These are phyloP conservation scores for Fereydounia khargensis DNA, from an alignment of 1,284 basidiomycete species.

Conservation along the genomic window DNA sequence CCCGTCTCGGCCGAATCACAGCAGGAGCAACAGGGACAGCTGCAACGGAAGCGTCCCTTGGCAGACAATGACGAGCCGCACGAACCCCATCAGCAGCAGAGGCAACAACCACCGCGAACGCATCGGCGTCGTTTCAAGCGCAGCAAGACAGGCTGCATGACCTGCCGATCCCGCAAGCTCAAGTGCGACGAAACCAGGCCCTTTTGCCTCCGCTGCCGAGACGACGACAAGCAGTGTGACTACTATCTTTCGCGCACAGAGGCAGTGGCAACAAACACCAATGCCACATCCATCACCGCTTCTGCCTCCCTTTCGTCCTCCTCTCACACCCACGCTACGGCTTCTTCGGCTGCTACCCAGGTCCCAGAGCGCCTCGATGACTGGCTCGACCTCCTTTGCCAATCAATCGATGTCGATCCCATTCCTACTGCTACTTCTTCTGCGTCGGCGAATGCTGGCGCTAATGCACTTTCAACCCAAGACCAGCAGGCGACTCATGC, in stretches of 20 bases:
- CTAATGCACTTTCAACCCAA: neutral
- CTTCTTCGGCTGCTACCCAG: neutral
- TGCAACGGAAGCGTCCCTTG: too few species aligned
- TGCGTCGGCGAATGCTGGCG: constrained; percentile 1
- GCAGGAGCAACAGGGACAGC: too few species aligned
- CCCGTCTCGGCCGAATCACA: too few species aligned
- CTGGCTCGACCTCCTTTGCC: constrained; percentile 10
- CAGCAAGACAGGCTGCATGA: constrained; percentile 6
- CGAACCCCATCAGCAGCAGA: too few species aligned
- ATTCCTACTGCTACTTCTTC: neutral
- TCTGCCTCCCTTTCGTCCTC: too few species aligned
- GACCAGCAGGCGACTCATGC: neutral
- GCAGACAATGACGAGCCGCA: too few species aligned
- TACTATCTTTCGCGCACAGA: neutral
- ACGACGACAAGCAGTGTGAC: constrained; percentile 2
- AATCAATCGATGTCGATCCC: constrained; percentile 5
- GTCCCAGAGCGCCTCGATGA: constrained; percentile 10
- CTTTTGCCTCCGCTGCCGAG: constrained; percentile 4
- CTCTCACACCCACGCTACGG: too few species aligned
- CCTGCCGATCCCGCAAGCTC: constrained; percentile 8
- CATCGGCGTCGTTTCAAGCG: too few species aligned
- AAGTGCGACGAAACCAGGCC: constrained; percentile 16
- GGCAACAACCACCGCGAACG: too few species aligned
- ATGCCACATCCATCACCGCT: neutral
- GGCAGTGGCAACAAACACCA: neutral